Conservation (phyloP, 306 rosid species). For the Ormosia semicastrata region DNA sequence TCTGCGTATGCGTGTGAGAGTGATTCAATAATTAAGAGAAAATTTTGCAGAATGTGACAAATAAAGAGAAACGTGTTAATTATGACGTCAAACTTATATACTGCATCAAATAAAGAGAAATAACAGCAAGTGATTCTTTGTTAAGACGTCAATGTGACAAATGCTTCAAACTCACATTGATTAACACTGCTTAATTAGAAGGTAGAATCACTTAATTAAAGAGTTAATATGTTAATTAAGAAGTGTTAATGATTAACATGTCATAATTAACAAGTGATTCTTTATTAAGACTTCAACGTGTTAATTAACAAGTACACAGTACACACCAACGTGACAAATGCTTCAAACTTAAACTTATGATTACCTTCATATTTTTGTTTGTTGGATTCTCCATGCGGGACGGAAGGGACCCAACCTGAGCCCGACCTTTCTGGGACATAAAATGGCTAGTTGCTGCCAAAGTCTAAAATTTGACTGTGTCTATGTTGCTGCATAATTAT, state of each 20-base stretch:
- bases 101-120: neutral
- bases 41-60: neutral
- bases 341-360: neutral
- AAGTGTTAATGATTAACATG: neutral
- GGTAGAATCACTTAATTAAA: neutral
- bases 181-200: neutral
- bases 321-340: neutral
- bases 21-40: neutral
- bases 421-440: neutral
- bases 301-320: neutral
- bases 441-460: neutral
- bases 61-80: neutral
- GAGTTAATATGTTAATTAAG: neutral
- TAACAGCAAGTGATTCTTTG: neutral
- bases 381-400: neutral
- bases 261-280: neutral
- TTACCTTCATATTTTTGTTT: neutral
- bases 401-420: neutral
- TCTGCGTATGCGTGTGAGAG: constrained; percentile 19
- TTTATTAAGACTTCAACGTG: no score
- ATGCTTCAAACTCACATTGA: neutral
- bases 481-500: neutral
- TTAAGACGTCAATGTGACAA: neutral
- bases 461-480: neutral
- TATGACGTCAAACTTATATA: neutral